Evolutionary conservation across 1,284 basidiomycete species (phyloP).

Genomic region (Austroboletus niveus): DNA sequence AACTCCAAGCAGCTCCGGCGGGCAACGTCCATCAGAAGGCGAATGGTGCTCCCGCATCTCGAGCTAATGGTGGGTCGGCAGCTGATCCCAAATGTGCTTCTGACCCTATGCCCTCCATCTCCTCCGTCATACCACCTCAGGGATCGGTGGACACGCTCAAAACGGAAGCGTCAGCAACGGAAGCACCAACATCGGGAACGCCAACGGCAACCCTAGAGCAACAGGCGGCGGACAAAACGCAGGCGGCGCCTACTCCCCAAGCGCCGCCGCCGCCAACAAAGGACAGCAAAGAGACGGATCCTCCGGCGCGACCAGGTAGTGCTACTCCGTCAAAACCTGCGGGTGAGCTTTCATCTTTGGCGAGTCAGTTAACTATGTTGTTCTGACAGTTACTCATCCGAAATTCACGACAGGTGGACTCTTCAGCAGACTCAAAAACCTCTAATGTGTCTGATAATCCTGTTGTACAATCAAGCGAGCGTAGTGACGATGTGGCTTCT

Average conservation of each 20-base stretch:
- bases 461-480: conserved; percentile 30
- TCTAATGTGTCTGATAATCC: conserved; percentile 15
- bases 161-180: background rate
- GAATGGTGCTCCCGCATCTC: conserved; percentile 14
- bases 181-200: background rate
- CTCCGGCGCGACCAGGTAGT: background rate
- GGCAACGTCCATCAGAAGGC: conserved; percentile 19
- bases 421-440: background rate
- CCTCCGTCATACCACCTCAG: conserved; percentile 7
- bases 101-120: conserved; percentile 22
- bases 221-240: background rate
- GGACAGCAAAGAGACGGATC: conserved; percentile 2
- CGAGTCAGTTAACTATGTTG: conserved; percentile 19
- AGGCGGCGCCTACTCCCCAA: background rate
- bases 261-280: conserved; percentile 5
- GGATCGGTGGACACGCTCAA: background rate
- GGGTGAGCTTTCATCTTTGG: conserved; percentile 35
- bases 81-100: conserved; percentile 24
- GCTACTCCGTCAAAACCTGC: background rate
- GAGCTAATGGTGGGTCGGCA: conserved; percentile 31
- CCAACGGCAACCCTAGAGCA: background rate
- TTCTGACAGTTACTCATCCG: conserved; percentile 34
- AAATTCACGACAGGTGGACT: conserved; percentile 16
- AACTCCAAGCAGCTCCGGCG: conserved; percentile 20
- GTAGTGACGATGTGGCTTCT: conserved; percentile 25